These are phyloP conservation scores for Hyphopichia burtonii DNA, from an alignment of 1,139 yeast species.

Conservation along the genomic window DNA sequence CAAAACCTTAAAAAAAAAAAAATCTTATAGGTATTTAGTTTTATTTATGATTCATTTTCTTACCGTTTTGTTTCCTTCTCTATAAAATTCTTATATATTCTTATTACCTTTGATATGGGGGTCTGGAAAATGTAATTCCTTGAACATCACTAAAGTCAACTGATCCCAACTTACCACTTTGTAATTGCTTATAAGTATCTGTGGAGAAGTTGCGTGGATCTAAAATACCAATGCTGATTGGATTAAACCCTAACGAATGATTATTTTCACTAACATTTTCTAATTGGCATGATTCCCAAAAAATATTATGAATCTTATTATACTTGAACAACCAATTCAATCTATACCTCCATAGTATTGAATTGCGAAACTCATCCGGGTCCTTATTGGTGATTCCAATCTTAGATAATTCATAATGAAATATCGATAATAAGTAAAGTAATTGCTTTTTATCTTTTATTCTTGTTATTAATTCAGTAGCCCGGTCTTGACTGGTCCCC, in stretches of 20 bases:
- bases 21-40: too few relatives aligned
- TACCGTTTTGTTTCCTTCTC: background rate
- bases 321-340: conserved; percentile 19
- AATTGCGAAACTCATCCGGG: conserved; percentile 6
- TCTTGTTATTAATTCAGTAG: conserved; percentile 21
- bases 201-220: conserved; percentile 38
- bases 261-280: conserved; percentile 31
- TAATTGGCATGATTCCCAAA: conserved; percentile 39
- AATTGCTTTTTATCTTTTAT: conserved; percentile 32
- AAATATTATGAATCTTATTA: conserved; percentile 33
- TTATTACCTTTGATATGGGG: conserved; percentile 9
- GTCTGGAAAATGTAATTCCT: conserved; percentile 16
- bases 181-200: conserved; percentile 23
- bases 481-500: conserved; percentile 19
- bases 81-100: background rate
- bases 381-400: conserved; percentile 27
- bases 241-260: conserved; percentile 26
- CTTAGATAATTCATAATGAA: conserved; percentile 31
- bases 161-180: conserved; percentile 24
- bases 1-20: conserved; percentile 82
- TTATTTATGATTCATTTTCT: background rate
- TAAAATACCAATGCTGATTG: conserved; percentile 33
- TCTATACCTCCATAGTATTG: conserved; percentile 16
- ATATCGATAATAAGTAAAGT: conserved; percentile 27
- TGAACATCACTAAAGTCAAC: conserved; percentile 22